Percentiles rank a stretch among this genome's conserved stretches.
These are phyloP conservation scores for Erodium maritimum DNA, from an alignment of 345 rosid genomes.

Conservation along the genomic window DNA sequence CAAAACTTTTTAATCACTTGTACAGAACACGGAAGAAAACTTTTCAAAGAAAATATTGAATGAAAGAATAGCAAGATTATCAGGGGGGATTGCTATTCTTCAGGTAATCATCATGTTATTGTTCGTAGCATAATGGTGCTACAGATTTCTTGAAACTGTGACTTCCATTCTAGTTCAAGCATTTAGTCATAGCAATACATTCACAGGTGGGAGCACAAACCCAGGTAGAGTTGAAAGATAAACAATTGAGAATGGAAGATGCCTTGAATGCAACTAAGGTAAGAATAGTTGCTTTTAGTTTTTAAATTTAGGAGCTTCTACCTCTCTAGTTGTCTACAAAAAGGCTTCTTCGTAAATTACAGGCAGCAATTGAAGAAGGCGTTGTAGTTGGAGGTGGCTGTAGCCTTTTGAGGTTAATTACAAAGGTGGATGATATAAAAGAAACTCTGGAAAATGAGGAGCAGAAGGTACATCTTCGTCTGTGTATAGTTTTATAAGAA, in stretches of 20 bases:
- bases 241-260: conserved; percentile 76
- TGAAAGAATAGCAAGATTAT: conserved; percentile 77
- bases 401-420: conserved; percentile 60
- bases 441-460: conserved; percentile 57
- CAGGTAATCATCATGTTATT: conserved; percentile 34
- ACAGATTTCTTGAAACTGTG: neutral
- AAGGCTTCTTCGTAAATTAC: conserved; percentile 5
- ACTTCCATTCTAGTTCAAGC: conserved; percentile 3
- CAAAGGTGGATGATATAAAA: conserved; percentile 59
- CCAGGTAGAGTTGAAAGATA: conserved; percentile 81
- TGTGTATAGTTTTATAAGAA: too few relatives aligned
- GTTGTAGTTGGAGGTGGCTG: conserved; percentile 92
- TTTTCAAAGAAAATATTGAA: conserved; percentile 68
- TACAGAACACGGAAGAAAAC: conserved; percentile 58
- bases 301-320: conserved; percentile 1
- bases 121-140: neutral
- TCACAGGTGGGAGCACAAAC: conserved; percentile 87
- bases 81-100: conserved; percentile 76
- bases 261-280: conserved; percentile 96
- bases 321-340: neutral
- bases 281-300: conserved; percentile 5
- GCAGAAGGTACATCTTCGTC: conserved; percentile 42
- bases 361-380: conserved; percentile 97
- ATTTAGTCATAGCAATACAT: conserved; percentile 10
- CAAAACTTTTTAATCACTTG: conserved; percentile 5